phyloP scores from a whole-genome alignment of 1,139 yeast species.

The Kodamaea ohmeri region DNA sequence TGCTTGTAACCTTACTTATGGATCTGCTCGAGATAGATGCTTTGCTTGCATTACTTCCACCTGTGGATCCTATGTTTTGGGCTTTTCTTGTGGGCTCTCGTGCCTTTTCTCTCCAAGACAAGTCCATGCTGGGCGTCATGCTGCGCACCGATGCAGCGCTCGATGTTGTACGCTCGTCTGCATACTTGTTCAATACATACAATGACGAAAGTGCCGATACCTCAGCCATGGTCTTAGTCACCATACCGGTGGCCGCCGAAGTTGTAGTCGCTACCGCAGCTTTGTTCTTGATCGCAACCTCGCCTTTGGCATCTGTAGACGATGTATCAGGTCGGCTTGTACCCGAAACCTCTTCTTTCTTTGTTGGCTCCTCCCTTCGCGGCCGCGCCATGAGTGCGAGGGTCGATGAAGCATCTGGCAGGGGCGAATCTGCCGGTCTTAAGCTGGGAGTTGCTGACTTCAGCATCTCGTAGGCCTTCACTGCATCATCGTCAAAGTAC shows the following conservation, averaged over 20 bases:
- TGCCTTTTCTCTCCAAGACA: no score
- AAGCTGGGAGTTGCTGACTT: conserved; percentile 5
- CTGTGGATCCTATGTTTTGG: no score
- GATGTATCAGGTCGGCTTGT: no score
- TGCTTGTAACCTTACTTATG: not conserved
- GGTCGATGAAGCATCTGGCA: conserved; percentile 23
- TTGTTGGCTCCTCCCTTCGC: conserved; percentile 4
- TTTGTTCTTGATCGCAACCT: conserved; percentile 33
- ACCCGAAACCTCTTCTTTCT: conserved; percentile 23
- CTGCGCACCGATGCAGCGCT: conserved; percentile 6
- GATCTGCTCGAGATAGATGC: no score
- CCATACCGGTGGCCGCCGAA: no score
- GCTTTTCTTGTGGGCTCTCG: no score
- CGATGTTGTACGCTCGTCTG: conserved; percentile 24
- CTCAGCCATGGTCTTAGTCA: conserved; percentile 25
- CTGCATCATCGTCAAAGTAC: conserved; percentile 14
- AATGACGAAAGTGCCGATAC: conserved; percentile 40
- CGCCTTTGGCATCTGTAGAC: conserved; percentile 35
- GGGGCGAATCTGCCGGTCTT: conserved; percentile 12
- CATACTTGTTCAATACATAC: conserved; percentile 38
- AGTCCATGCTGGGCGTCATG: not conserved
- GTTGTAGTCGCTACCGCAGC: conserved; percentile 13
- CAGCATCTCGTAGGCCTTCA: conserved; percentile 12
- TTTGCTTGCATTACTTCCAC: no score
- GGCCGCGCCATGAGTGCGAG: conserved; percentile 32